phyloP scores from a whole-genome alignment of 2,329 filamentous ascomycete species.

The Fusarium nygamai region DNA sequence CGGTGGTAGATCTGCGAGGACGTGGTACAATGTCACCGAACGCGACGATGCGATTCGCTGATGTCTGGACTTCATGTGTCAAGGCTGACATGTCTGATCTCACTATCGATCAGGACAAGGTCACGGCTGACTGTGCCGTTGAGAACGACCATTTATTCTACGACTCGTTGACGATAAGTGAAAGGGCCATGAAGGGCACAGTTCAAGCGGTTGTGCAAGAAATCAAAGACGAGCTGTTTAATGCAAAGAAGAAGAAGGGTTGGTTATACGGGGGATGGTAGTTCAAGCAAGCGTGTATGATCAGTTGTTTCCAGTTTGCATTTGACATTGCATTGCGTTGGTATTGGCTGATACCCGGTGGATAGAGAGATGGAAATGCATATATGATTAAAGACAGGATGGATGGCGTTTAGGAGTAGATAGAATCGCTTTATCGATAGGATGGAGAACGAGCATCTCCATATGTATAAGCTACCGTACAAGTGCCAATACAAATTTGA shows the following conservation, averaged over 20 bases:
- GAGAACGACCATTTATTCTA: slow-evolving; percentile 63
- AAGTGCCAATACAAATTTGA: not conserved
- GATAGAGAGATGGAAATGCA: not conserved
- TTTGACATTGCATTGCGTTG: not conserved
- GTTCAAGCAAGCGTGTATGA: not conserved
- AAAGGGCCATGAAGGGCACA: slow-evolving; percentile 44
- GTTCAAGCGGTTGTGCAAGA: slow-evolving; percentile 28
- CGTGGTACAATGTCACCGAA: slow-evolving; percentile 50
- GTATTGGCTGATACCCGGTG: slow-evolving; percentile 24
- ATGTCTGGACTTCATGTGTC: slow-evolving; percentile 57
- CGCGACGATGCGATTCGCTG: slow-evolving; percentile 50
- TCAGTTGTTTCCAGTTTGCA: not conserved
- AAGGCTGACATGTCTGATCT: slow-evolving; percentile 30
- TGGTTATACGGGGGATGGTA: slow-evolving; percentile 35
- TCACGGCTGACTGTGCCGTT: slow-evolving; percentile 49
- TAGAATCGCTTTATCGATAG: not conserved
- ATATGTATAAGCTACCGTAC: not conserved
- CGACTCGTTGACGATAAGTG: slow-evolving; percentile 58
- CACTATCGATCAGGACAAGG: slow-evolving; percentile 16
- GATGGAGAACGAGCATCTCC: not conserved
- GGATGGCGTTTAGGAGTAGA: slow-evolving; percentile 22
- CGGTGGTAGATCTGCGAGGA: slow-evolving; percentile 55
- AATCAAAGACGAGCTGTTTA: slow-evolving; percentile 41
- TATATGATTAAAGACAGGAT: slow-evolving; percentile 8
- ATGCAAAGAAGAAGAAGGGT: slow-evolving; percentile 8